Evolutionary conservation across 176 grass and related monocot species (phyloP), one percentile per base, ranked within the genome.

Genomic region (Aegilops speltoides): DNA sequence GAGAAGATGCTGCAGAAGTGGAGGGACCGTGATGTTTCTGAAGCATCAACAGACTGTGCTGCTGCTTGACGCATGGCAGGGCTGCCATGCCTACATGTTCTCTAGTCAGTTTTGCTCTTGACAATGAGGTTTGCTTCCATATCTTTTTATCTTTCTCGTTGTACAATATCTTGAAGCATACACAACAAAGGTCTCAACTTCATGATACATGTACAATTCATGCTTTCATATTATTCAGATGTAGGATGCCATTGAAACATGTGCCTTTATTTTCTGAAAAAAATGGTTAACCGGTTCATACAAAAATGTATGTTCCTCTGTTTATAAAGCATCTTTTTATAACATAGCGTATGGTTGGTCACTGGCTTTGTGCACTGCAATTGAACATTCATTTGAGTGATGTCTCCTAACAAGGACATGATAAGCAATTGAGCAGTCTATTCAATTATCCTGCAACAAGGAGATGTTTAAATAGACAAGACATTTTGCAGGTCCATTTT

Each of bases 91-190:
- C 54, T 95, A 94, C 86, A 87, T 98, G 77, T 94, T 98, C 36
- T 98, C 91, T 62, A 94, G 91, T 80, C 56, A 95, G 56, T 98
- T 98, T 79, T 95, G 90, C 59, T 94, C 96, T 26, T 98, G 76
- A 90, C 22, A 83, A 40, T 29, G 36, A 72, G 80, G 84, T 89
- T 37, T 17, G 37, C 50, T 83, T 64, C 7, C 31, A 45, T 85
- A 20, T 73, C 19, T 52, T 31, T 71, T 2, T 28, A 0, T 79
- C 45, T 76, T 2, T 24, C 38, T 0, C 7, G 63, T 29, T 72
- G 36, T 5, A 72, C 20, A 71, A n/a, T 73, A 15, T 67, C 23
- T 76, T 82, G 2, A 45, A 10, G 43, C 50, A 78, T 48, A 11
- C 19, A 11, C 61, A 34, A 11, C 1, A 33, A 0, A 17, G 6